Evolutionary conservation across 441 rosid genomes (phyloP), one percentile per base, ranked within the genome.

Genomic region (Populus tomentosa): DNA sequence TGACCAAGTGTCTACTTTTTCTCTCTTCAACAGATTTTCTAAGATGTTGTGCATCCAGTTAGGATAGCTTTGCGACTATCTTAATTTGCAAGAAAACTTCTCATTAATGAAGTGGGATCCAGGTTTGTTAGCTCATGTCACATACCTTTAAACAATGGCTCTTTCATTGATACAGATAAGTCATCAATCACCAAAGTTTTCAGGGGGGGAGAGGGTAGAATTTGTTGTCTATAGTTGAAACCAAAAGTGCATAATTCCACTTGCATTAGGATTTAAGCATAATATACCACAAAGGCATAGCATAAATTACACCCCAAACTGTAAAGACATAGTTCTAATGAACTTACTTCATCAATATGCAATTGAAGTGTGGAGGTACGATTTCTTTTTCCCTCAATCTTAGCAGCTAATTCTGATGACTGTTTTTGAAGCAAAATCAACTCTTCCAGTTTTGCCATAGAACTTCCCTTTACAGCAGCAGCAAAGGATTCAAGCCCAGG

Each of bases 321-420:
- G 2, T 46, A 53, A 61, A 77, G 23, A 69, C 56, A 30, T 32
- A 65, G 6, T 50, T 38, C 56, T 70, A 64, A 24, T 20, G 68
- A n/a, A 75, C 90, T 81, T 83, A 91, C 92, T 76, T 90, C 90
- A 42, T 82, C 90, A 75, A 87, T 82, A 76, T 76, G 84, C 53
- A 84, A 78, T 70, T 89, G 97, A 77, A 92, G 81, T 3, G 80
- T 71, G 13, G 77, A 68, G 16, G 83, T 23, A 18, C 64, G 79
- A 30, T 80, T 84, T 77, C 76, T 87, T 69, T 89, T 88, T 16
- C 81, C 85, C 73, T 89, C 95, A 3, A 89, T 82, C 83, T 86
- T 90, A 3, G 83, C 65, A 64, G 84, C 84, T 82, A 86, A 75
- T 83, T 91, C 92, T 75, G 91, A 89, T 2, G 83, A 82, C 18